A percentile compares a stretch with the other conserved stretches of the same genome.
Evolutionary conservation across 179 eudicot species (phyloP).

Genomic region (Spinacia oleracea): DNA sequence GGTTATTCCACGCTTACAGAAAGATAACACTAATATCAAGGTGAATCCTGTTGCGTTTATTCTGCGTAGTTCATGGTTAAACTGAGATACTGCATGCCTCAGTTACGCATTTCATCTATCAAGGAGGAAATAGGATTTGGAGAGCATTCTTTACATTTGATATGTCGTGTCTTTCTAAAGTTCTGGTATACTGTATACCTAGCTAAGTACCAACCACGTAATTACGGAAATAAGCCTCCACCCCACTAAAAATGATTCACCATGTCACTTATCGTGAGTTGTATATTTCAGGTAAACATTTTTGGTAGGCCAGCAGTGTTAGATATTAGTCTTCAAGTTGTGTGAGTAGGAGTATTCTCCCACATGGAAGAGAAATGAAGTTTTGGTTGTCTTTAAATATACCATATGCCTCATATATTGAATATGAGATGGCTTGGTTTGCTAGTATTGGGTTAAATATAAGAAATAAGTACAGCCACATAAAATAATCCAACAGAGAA

Average conservation of each 20-base stretch:
- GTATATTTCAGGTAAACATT: neutral
- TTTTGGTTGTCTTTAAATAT: no score
- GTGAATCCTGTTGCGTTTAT: neutral
- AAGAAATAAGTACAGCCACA: neutral
- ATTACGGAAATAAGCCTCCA: neutral
- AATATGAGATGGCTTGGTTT: no score
- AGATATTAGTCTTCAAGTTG: neutral
- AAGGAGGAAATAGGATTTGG: neutral
- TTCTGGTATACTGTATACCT: neutral
- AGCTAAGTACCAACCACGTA: neutral
- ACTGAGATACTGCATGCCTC: neutral
- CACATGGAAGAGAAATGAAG: neutral
- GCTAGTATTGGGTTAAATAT: no score
- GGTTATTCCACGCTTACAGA: neutral
- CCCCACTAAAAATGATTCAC: neutral
- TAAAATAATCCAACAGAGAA: neutral
- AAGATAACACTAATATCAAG: neutral
- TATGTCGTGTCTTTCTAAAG: neutral
- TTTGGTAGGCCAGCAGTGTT: neutral
- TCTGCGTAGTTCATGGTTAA: neutral
- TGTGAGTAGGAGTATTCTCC: no score
- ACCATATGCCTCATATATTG: no score
- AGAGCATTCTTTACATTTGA: neutral
- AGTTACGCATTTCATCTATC: neutral
- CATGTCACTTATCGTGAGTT: neutral